Conservation (phyloP, 129 eudicot genomes). For the Ambrosia artemisiifolia region DNA sequence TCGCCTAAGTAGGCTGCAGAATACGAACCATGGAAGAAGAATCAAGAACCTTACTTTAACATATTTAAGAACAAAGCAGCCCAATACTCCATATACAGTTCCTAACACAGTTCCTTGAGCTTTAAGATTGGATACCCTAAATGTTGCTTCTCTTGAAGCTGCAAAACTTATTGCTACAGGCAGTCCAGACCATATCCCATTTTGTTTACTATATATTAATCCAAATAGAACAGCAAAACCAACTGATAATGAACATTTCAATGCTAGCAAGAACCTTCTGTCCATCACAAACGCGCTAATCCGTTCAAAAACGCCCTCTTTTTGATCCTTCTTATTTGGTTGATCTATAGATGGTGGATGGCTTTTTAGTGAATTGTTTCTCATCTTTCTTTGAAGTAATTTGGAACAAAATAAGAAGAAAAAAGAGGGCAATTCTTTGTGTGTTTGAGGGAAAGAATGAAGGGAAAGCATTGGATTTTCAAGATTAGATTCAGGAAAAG, state of each 20-base stretch:
- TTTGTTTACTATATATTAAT: conserved; percentile 50
- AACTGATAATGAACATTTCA: conserved; percentile 74
- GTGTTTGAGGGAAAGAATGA: conserved; percentile 36
- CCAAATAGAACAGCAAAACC: conserved; percentile 79
- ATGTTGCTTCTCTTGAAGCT: conserved; percentile 60
- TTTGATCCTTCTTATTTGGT: conserved; percentile 20
- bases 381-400: conserved; percentile 46
- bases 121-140: conserved; percentile 62
- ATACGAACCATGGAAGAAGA: conserved; percentile 86
- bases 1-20: conserved; percentile 49
- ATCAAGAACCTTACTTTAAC: conserved; percentile 57
- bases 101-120: conserved; percentile 93
- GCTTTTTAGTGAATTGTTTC: not conserved
- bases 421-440: conserved; percentile 50
- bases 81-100: conserved; percentile 74
- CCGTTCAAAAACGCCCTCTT: conserved; percentile 1
- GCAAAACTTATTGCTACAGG: conserved; percentile 71
- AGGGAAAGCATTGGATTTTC: conserved; percentile 36
- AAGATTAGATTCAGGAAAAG: conserved; percentile 51
- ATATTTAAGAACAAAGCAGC: conserved; percentile 60
- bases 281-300: conserved; percentile 20
- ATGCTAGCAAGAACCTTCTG: conserved; percentile 47
- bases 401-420: conserved; percentile 86
- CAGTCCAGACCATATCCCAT: conserved; percentile 84
- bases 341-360: conserved; percentile 10